phyloP scores from a whole-genome alignment of 306 rosid genomes.

The Dalbergia cultrata region DNA sequence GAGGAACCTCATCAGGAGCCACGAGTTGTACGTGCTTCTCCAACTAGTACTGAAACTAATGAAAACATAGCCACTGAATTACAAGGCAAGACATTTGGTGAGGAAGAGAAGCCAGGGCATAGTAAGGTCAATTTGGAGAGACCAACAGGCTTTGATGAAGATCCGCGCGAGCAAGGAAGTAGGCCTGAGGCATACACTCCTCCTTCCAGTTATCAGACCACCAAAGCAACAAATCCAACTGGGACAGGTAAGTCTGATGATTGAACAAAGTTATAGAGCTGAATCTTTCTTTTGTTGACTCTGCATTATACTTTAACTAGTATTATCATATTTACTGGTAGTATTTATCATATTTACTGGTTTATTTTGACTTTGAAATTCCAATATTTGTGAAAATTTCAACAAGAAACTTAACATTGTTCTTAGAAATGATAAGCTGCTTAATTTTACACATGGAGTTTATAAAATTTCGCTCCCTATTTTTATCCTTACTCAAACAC shows the following conservation, averaged over 20 bases:
- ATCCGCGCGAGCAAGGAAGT: conserved; percentile 38
- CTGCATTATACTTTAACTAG: neutral
- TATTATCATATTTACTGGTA: too few relatives aligned
- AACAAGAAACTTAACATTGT: too few relatives aligned
- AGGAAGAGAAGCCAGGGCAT: conserved; percentile 19
- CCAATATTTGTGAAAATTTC: too few relatives aligned
- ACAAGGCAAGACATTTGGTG: conserved; percentile 34
- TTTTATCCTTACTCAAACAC: too few relatives aligned
- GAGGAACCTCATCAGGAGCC: conserved; percentile 17
- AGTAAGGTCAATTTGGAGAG: conserved; percentile 51
- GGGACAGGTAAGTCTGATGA: conserved; percentile 46
- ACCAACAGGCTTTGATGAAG: conserved; percentile 55
- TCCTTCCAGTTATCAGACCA: conserved; percentile 48
- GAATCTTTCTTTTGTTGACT: neutral
- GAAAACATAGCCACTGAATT: conserved; percentile 22
- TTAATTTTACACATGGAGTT: too few relatives aligned
- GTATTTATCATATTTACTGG: too few relatives aligned
- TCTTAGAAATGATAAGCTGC: too few relatives aligned
- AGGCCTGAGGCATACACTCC: neutral
- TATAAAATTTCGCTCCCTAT: too few relatives aligned
- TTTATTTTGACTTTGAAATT: too few relatives aligned
- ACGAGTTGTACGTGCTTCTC: conserved; percentile 42
- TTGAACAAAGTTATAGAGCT: neutral
- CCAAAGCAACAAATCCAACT: conserved; percentile 57
- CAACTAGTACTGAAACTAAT: conserved; percentile 23